phyloP scores from a whole-genome alignment of 2,329 filamentous ascomycete species.

The Cladorrhinum sp. region DNA sequence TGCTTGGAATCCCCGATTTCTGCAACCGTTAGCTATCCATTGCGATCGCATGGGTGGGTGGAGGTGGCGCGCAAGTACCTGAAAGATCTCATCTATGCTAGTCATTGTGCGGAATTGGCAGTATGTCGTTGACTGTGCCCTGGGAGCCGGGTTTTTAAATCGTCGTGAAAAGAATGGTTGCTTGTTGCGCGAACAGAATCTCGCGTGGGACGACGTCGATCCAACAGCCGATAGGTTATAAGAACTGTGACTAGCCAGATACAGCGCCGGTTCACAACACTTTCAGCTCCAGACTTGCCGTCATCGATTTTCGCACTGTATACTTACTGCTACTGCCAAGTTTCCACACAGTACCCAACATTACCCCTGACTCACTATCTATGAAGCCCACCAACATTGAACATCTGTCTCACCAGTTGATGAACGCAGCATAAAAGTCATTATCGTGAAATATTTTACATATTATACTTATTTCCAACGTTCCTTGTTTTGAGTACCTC shows the following conservation, averaged over 20 bases:
- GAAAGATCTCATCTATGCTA: slow-evolving; percentile 59
- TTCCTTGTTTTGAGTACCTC: background rate
- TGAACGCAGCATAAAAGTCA: background rate
- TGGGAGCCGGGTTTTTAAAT: slow-evolving; percentile 1
- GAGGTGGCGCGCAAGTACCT: slow-evolving; percentile 39
- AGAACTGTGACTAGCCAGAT: background rate
- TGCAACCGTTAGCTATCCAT: slow-evolving; percentile 20
- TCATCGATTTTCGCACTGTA: background rate
- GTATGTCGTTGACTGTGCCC: background rate
- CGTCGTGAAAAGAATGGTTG: background rate
- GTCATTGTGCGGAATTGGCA: slow-evolving; percentile 41
- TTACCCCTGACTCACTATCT: slow-evolving; percentile 5
- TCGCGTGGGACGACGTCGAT: background rate
- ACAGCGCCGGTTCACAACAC: background rate
- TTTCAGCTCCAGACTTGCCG: background rate
- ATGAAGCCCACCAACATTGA: background rate
- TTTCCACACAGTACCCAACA: slow-evolving; percentile 2
- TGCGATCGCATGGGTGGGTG: background rate
- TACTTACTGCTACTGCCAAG: background rate
- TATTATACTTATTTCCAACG: background rate
- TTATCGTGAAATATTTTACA: background rate
- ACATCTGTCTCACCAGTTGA: slow-evolving; percentile 3
- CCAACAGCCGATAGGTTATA: background rate
- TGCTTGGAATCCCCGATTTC: slow-evolving; percentile 50
- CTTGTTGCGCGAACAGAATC: slow-evolving; percentile 7